Evolutionary conservation across 2,329 filamentous ascomycete species (phyloP).

Genomic region (Myrmaecium sp.): DNA sequence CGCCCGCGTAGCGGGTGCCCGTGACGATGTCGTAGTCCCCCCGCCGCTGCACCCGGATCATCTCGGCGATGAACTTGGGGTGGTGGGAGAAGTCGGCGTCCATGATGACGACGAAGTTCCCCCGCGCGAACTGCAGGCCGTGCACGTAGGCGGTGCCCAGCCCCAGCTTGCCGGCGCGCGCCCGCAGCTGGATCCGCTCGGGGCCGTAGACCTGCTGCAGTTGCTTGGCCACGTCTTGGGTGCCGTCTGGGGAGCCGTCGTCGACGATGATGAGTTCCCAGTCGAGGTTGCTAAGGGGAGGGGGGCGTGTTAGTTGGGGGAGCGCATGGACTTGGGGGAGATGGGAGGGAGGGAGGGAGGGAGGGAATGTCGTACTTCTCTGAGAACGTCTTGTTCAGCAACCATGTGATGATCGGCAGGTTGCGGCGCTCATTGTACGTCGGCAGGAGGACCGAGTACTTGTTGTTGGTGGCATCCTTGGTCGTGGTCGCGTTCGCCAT

Average conservation of each 20-base stretch:
- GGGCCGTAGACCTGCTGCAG: conserved; percentile 69
- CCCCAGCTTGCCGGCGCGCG: conserved; percentile 88
- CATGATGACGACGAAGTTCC: conserved; percentile 99
- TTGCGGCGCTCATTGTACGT: conserved; percentile 98
- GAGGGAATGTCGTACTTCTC: conserved; percentile 46
- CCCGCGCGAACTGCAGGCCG: conserved; percentile 73
- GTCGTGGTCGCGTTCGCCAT: conserved; percentile 20
- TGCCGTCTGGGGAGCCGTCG: conserved; percentile 93
- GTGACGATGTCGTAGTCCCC: conserved; percentile 91
- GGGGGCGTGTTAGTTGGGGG: conserved; percentile 2
- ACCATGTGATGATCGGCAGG: conserved; percentile 86
- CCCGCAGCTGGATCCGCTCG: conserved; percentile 64
- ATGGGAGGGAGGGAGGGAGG: neutral
- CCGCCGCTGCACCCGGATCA: conserved; percentile 67
- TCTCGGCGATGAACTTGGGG: conserved; percentile 93
- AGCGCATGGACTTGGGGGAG: conserved; percentile 4
- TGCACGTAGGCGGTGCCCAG: conserved; percentile 93
- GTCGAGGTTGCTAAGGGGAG: conserved; percentile 57
- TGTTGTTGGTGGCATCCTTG: conserved; percentile 43
- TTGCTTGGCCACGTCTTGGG: conserved; percentile 76
- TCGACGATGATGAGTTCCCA: conserved; percentile 98
- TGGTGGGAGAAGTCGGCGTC: conserved; percentile 99
- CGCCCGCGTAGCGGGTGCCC: conserved; percentile 79
- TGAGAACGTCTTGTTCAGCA: conserved; percentile 82
- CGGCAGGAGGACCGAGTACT: conserved; percentile 93